Evolutionary conservation across 441 rosid species (phyloP), one percentile per base, ranked within the genome.

Genomic region (Populus hybrid): DNA sequence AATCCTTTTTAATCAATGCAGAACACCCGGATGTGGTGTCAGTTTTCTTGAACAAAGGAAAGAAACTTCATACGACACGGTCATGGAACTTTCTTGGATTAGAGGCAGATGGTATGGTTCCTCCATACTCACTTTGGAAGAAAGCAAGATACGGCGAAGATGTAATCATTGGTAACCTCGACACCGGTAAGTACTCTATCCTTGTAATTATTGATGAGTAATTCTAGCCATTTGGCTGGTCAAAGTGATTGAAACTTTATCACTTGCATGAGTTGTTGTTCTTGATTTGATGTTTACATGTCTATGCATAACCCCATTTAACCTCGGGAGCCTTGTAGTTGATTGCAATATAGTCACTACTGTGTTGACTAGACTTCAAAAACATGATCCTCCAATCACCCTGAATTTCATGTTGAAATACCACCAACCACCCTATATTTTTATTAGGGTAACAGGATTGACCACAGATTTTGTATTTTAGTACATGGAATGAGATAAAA

Each of bases 21-120:
- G 96, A 82, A 75, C 88, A 87, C 67, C 90, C 89, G 6, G 74
- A 78, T 26, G 96, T 89, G 14, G 74, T 88, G 14, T 84, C 91
- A 9, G 87, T 89, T 8, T 90, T 90, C 69, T 71, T 72, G 5
- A 79, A 90, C 87, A 61, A 67, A 74, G 84, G 64, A 35, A 87
- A 79, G 36, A 70, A 87, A 23, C 64, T 89, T 34, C 95, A 90
- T 76, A 88, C 96, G 14, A 89, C 90, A 20, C 87, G 67, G 78
- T 89, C 96, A 0, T 91, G 96, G 96, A 85, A 81, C 20, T 89
- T 90, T 77, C 86, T 91, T 82, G 63, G 67, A 66, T 69, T 89
- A 14, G 94, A 86, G 30, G 78, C 74, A 18, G 69, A 79, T 30
- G 91, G 87, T 0, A 34, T n/a, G 16, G 35, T 79, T 10, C 72